These are phyloP conservation scores for Candida caryicola DNA, from an alignment of 805 yeast genomes.

Conservation along the genomic window DNA sequence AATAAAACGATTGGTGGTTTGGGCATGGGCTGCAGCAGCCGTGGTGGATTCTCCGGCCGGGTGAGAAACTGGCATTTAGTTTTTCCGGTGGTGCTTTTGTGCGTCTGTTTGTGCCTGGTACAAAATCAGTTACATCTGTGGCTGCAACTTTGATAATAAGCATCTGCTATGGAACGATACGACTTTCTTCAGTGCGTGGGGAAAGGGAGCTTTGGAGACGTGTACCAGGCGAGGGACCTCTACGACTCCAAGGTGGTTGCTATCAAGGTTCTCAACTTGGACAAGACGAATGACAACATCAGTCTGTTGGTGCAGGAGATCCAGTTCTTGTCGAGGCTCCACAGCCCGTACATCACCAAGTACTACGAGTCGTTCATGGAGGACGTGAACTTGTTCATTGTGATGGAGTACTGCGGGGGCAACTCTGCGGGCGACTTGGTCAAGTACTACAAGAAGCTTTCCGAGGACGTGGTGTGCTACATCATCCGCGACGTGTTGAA, in stretches of 20 bases:
- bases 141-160: conserved; percentile 1
- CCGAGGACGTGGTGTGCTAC: conserved; percentile 58
- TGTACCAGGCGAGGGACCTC: conserved; percentile 52
- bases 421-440: conserved; percentile 84
- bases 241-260: conserved; percentile 57
- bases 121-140: conserved; percentile 1
- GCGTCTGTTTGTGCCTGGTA: not conserved
- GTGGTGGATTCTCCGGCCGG: too few species aligned
- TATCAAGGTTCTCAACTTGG: conserved; percentile 81
- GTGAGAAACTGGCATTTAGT: too few species aligned
- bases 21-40: too few species aligned
- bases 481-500: conserved; percentile 61
- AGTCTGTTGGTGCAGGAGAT: conserved; percentile 73
- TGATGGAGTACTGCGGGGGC: conserved; percentile 95
- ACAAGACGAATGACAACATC: conserved; percentile 74
- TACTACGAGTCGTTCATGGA: conserved; percentile 58
- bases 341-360: conserved; percentile 64
- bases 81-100: too few species aligned
- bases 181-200: conserved; percentile 61
- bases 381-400: conserved; percentile 76
- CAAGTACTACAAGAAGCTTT: conserved; percentile 49
- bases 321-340: conserved; percentile 63
- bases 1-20: not conserved
- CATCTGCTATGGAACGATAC: conserved; percentile 1
- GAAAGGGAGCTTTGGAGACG: conserved; percentile 85